Percentiles rank a stretch among this genome's conserved stretches.
Conservation (phyloP, 2,329 filamentous ascomycete species). For the Botrytis cinerea region DNA sequence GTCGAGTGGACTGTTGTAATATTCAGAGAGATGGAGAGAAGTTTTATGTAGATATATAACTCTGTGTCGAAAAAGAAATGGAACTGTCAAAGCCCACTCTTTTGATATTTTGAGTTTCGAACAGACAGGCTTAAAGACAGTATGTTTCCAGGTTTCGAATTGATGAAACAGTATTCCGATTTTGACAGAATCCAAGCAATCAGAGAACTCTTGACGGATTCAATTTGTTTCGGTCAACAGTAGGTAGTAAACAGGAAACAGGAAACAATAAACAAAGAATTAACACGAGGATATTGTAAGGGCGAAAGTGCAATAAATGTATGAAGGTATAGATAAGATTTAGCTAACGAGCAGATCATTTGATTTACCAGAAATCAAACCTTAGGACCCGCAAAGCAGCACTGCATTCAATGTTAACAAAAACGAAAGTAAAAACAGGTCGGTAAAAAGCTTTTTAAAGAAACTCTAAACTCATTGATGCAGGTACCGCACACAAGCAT, state of each 20-base stretch:
- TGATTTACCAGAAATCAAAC: conserved; percentile 18
- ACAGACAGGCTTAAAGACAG: background rate
- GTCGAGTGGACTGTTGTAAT: background rate
- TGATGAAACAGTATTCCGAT: background rate
- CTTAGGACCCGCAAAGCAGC: background rate
- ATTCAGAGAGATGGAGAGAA: background rate
- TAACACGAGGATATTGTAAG: background rate
- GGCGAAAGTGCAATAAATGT: background rate
- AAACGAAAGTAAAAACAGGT: background rate
- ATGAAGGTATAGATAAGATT: conserved; percentile 2
- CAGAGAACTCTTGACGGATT: background rate
- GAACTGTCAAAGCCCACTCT: conserved; percentile 8
- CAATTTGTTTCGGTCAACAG: background rate
- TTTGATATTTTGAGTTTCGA: conserved; percentile 1
- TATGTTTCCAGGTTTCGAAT: background rate
- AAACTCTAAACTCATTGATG: background rate
- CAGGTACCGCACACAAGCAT: background rate
- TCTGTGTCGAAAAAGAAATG: background rate
- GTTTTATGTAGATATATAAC: background rate
- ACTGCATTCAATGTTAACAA: background rate
- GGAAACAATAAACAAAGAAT: background rate
- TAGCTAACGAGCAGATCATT: background rate
- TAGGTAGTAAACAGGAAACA: background rate
- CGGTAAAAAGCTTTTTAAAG: background rate
- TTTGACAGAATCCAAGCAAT: background rate